Base-by-base conservation (phyloP, 73 alveolate genomes). In the Paramecium sexaurelia region DNA sequence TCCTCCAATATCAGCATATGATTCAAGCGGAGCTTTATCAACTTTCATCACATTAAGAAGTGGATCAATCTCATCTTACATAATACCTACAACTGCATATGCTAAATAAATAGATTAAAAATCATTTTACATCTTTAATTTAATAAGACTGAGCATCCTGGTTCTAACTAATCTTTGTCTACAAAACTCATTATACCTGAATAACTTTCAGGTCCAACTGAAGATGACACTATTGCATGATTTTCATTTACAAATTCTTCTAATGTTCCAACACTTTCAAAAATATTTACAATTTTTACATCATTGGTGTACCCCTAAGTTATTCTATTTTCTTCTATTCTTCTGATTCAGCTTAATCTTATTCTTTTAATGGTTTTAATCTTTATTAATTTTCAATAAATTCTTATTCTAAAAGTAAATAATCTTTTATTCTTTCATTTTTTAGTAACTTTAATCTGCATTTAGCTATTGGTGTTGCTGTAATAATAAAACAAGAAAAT, bases 1-100 rank as follows among this genome's bases (percentile, higher is more conserved):
- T 9, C 99, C 99, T 37, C 99, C 99, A 37, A 98, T 98, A 88
- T 98, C 99, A 17, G 99, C 99, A 94, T 98, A 98, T 10, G 99
- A 92, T 84, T 98, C 99, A 11, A 98, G 96, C 9, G 99, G 99
- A 11, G 99, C 99, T 94, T 98, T 96, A 5, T 92, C 96, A 56
- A 51, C 99, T 96, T 98, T 98, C 99, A 98, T 98, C 33, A 98
- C 99, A 84, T 97, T 95, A 73, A 98, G 97, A 92, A 98, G 93
- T 15, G 99, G 99, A 85, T 98, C 99, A 47, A 98, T 99, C 84
- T 98, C 99, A 92, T 98, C 99, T 67, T 96, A 96, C 92, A 98
- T 95, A 66, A 98, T 92, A 39, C 99, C 99, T 55, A 98, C 99
- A 85, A 98, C 98, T 57, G 99, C 99, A 85, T 92, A 95, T 11